phyloP scores from a whole-genome alignment of 129 eudicot species.

The Tagetes patula region DNA sequence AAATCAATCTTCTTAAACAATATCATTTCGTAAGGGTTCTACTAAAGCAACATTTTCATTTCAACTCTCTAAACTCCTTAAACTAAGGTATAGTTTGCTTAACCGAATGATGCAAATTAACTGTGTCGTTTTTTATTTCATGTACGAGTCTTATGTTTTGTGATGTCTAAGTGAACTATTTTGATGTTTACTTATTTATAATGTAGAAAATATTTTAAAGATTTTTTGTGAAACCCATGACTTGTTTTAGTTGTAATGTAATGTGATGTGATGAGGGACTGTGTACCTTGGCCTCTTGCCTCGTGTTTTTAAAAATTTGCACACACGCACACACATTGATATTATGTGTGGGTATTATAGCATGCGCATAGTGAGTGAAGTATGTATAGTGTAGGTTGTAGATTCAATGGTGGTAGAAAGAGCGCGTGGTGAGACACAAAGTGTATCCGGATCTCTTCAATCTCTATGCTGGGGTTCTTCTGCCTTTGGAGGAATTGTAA shows the following conservation, averaged over 20 bases:
- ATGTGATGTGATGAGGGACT: not conserved
- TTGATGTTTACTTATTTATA: not conserved
- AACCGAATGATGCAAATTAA: not conserved
- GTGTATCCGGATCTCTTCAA: slow-evolving; percentile 98
- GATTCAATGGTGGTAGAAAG: slow-evolving; percentile 99
- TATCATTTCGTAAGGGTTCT: not conserved
- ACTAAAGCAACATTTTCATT: not conserved
- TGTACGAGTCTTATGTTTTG: not conserved
- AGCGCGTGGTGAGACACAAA: slow-evolving; percentile 99
- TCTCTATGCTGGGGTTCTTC: slow-evolving; percentile 99
- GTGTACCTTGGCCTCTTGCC: not conserved
- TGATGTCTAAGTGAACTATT: not conserved
- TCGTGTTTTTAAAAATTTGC: not conserved
- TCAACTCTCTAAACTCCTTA: not conserved
- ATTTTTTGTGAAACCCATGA: not conserved
- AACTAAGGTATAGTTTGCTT: not conserved
- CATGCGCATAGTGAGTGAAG: slow-evolving; percentile 26
- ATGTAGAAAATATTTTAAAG: not conserved
- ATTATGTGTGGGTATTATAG: slow-evolving; percentile 10
- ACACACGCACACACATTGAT: not conserved
- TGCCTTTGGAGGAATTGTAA: slow-evolving; percentile 89
- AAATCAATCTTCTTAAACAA: not conserved
- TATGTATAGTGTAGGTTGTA: slow-evolving; percentile 69
- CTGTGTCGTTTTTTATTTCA: not conserved
- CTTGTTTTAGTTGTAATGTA: not conserved